A percentile compares a stretch with the other conserved stretches of the same genome.
Evolutionary conservation across 257 asterid species (phyloP).

Genomic region (Phtheirospermum japonicum): DNA sequence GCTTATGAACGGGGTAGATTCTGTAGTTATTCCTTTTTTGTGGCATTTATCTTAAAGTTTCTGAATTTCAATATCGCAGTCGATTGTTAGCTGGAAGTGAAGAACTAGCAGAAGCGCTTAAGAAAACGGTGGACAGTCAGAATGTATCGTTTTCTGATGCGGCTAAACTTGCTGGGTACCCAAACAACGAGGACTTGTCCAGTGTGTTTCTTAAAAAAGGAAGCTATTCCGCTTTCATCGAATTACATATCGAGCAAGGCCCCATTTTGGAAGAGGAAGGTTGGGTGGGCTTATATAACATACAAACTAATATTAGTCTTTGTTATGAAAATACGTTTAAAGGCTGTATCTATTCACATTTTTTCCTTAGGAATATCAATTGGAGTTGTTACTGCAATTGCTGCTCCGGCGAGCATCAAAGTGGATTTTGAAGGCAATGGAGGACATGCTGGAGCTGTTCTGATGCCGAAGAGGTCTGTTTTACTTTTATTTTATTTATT

Average conservation of each 20-base stretch:
- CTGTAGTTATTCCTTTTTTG: neutral
- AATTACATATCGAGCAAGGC: conserved; percentile 98
- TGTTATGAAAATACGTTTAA: neutral
- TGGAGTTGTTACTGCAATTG: conserved; percentile 93
- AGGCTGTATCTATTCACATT: neutral
- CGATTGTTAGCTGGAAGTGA: conserved; percentile 82
- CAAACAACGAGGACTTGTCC: conserved; percentile 46
- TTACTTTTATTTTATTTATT: neutral
- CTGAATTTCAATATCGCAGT: conserved; percentile 52
- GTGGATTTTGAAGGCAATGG: conserved; percentile 93
- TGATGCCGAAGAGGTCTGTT: conserved; percentile 76
- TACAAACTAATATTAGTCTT: neutral
- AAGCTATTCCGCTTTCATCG: conserved; percentile 73
- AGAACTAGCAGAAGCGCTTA: conserved; percentile 60
- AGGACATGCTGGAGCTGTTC: conserved; percentile 97
- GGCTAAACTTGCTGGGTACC: conserved; percentile 72
- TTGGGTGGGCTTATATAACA: conserved; percentile 20
- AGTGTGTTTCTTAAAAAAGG: conserved; percentile 64
- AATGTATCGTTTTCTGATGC: conserved; percentile 66
- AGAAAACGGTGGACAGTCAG: conserved; percentile 60
- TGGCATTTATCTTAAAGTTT: conserved; percentile 4
- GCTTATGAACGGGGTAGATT: no score
- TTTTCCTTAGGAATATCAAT: conserved; percentile 52
- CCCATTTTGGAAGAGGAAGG: conserved; percentile 97
- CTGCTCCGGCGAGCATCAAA: conserved; percentile 97